Evolutionary conservation across 2,329 filamentous ascomycete species (phyloP).

Genomic region (Microdochium nivale): DNA sequence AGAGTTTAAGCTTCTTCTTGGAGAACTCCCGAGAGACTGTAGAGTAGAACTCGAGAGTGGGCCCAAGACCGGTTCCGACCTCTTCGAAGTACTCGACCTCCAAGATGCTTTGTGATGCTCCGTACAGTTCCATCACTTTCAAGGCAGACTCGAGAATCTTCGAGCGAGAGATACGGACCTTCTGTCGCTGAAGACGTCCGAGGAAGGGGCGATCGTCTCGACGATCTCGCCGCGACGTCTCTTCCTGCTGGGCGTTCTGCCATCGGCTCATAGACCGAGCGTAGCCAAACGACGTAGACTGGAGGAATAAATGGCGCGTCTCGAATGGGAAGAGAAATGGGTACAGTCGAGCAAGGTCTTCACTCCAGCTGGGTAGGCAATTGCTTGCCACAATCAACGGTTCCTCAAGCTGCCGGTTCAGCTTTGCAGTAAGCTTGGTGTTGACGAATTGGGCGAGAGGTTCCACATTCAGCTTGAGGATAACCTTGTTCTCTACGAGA

Average conservation of each 20-base stretch:
- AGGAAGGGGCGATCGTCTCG: conserved; percentile 88
- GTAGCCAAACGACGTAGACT: conserved; percentile 97
- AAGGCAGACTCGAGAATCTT: conserved; percentile 93
- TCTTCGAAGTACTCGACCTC: conserved; percentile 99
- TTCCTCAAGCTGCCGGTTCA: conserved; percentile 94
- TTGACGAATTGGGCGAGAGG: conserved; percentile 94
- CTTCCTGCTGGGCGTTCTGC: conserved; percentile 82
- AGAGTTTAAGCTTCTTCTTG: conserved; percentile 93
- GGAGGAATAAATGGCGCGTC: conserved; percentile 90
- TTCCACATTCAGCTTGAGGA: conserved; percentile 66
- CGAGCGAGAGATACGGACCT: conserved; percentile 92
- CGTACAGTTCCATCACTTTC: conserved; percentile 98
- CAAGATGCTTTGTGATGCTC: conserved; percentile 88
- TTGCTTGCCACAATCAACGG: conserved; percentile 95
- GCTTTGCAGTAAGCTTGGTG: conserved; percentile 93
- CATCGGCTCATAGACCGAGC: conserved; percentile 94
- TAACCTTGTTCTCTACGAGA: conserved; percentile 65
- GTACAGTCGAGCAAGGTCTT: conserved; percentile 86
- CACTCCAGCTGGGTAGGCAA: conserved; percentile 91
- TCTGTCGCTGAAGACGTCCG: conserved; percentile 86
- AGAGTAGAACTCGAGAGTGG: conserved; percentile 95
- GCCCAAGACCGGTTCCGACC: conserved; percentile 90
- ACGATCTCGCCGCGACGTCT: conserved; percentile 73
- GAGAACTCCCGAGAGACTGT: conserved; percentile 95
- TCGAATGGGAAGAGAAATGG: conserved; percentile 98